Evolutionary conservation across 805 yeast genomes (phyloP).

Genomic region (Saturnispora bothae): DNA sequence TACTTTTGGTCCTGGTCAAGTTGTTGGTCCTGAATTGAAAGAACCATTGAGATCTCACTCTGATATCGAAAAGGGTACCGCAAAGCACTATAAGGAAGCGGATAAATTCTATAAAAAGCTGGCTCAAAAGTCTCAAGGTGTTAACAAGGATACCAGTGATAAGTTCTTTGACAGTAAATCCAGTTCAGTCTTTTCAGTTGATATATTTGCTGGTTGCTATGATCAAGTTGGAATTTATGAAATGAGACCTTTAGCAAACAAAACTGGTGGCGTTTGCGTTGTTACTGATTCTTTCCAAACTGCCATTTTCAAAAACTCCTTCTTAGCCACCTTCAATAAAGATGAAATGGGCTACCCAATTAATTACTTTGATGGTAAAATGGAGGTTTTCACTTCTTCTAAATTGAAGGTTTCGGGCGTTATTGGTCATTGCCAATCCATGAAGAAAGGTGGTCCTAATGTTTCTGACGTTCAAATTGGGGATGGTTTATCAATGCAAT

Average conservation of each 20-base stretch:
- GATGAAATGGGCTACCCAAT: slow-evolving; percentile 80
- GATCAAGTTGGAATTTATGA: slow-evolving; percentile 94
- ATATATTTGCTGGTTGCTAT: slow-evolving; percentile 88
- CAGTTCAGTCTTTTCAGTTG: slow-evolving; percentile 67
- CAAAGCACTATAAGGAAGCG: slow-evolving; percentile 82
- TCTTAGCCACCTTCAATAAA: slow-evolving; percentile 74
- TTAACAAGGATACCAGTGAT: slow-evolving; percentile 28
- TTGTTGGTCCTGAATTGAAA: slow-evolving; percentile 81
- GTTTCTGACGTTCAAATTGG: slow-evolving; percentile 93
- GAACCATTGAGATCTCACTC: slow-evolving; percentile 97
- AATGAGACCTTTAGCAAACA: slow-evolving; percentile 77
- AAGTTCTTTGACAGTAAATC: slow-evolving; percentile 28
- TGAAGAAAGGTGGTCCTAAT: slow-evolving; percentile 53
- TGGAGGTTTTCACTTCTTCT: slow-evolving; percentile 78
- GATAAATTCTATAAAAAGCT: slow-evolving; percentile 67
- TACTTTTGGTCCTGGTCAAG: slow-evolving; percentile 88
- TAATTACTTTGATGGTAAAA: slow-evolving; percentile 83
- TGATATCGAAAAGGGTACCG: slow-evolving; percentile 85
- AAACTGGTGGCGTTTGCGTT: slow-evolving; percentile 83
- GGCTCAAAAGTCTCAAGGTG: slow-evolving; percentile 54
- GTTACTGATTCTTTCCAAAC: slow-evolving; percentile 91
- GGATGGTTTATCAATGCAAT: slow-evolving; percentile 82
- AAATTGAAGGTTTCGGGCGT: slow-evolving; percentile 87
- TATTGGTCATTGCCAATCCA: slow-evolving; percentile 84
- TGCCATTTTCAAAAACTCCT: slow-evolving; percentile 86